Evolutionary conservation across 2,329 filamentous ascomycete genomes (phyloP), one percentile per base, ranked within the genome.

Genomic region (Pestalotiopsis sp.): DNA sequence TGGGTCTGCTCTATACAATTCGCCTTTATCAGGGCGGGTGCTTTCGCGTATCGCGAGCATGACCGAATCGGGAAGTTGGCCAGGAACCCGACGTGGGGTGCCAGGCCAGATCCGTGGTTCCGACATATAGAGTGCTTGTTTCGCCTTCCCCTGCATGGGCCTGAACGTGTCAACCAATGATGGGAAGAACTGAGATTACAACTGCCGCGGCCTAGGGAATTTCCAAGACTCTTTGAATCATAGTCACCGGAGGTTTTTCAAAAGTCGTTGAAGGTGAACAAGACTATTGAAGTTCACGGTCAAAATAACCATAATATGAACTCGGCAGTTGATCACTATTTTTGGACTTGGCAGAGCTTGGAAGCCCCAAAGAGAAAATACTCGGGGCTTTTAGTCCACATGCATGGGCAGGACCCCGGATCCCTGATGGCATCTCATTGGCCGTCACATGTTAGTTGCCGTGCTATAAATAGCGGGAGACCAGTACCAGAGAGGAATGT

Each of bases 401-500:
- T 52, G 45, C 45, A 52, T 52, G 45, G 45, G n/a, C 4, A 17
- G 3, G 6, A 52, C 45, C 45, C 45, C 23, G 45, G 4, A 52
- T n/a, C 45, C 45, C 45, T 52, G 45, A 13, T 59, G 11, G n/a
- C 57, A 36, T 41, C 59, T 41, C 1, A 38, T 62, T 62, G 23
- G 27, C 59, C 59, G n/a, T 62, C 59, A 62, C 59, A 62, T 62
- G 59, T 41, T 41, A 23, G 31, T 36, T 38, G 23, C 31, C 36
- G 38, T 59, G 12, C 38, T 39, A 41, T 62, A 62, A 36, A 41
- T 41, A 41, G 7, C 59, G 59, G 59, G n/a, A 39, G 20, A 41
- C 36, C 31, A 62, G 27, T 62, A 62, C 59, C 9, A 62, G 36
- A 62, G 23, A 62, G 59, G 59, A 62, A 62, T 62, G 59, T 62